Conservation (phyloP, 495 filamentous ascomycete genomes). For the Hapsidospora chrysogenum region DNA sequence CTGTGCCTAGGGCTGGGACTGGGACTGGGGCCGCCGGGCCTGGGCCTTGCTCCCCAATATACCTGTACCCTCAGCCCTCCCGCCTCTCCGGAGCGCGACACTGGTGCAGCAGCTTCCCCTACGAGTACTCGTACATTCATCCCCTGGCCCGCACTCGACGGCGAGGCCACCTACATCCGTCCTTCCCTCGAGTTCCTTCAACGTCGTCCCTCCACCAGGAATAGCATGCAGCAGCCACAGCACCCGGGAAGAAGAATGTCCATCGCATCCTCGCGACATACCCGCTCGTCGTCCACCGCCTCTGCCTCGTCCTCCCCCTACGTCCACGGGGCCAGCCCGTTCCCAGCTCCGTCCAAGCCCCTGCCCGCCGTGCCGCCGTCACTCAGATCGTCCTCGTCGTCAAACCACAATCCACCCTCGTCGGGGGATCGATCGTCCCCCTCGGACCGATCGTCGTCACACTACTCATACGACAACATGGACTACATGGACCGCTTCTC, state of each 20-base stretch:
- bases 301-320: constrained; percentile 1
- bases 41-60: no score
- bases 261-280: neutral
- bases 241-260: neutral
- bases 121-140: neutral
- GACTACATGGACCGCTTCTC: constrained; percentile 2
- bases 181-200: neutral
- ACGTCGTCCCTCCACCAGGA: neutral
- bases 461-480: no score
- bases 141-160: neutral
- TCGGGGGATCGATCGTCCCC: neutral
- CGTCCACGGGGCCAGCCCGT: neutral
- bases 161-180: neutral
- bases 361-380: neutral
- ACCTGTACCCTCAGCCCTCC: neutral
- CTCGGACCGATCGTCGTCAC: no score
- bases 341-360: constrained; percentile 2
- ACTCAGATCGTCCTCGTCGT: neutral
- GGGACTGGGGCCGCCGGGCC: no score
- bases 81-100: neutral
- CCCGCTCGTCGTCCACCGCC: neutral
- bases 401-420: neutral
- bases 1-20: no score
- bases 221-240: neutral
- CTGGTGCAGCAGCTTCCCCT: no score